phyloP scores from a whole-genome alignment of 805 yeast species.

The Yarrowia osloensis region DNA sequence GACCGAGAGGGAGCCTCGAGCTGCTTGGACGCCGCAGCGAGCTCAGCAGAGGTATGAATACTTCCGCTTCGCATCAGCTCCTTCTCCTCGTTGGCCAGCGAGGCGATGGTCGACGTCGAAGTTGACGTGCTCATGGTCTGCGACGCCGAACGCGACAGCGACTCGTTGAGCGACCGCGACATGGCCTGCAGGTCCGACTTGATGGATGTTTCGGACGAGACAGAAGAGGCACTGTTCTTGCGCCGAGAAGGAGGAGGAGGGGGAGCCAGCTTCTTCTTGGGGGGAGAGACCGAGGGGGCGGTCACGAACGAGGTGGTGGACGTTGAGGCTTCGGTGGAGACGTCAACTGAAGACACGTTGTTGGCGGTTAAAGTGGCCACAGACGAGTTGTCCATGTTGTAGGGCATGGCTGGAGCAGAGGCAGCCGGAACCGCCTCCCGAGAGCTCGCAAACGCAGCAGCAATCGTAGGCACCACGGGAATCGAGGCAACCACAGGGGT shows the following conservation, averaged over 20 bases:
- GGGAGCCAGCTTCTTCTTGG: conserved; percentile 5
- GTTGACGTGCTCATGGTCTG: conserved; percentile 7
- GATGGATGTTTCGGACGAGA: conserved; percentile 1
- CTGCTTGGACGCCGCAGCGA: neutral
- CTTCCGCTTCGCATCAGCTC: conserved; percentile 7
- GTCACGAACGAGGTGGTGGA: neutral
- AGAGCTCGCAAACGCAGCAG: neutral
- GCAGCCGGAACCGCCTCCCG: too few species aligned
- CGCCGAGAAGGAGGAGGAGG: conserved; percentile 27
- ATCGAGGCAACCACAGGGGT: neutral
- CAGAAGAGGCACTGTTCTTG: neutral
- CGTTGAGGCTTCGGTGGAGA: neutral
- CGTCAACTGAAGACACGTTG: neutral
- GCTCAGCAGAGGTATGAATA: neutral
- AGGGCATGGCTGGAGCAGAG: neutral
- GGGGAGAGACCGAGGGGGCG: neutral
- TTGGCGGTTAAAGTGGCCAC: conserved; percentile 2
- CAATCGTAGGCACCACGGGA: conserved; percentile 1
- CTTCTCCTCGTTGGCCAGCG: conserved; percentile 1
- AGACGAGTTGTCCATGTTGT: conserved; percentile 12
- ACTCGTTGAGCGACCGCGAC: conserved; percentile 22
- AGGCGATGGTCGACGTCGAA: conserved; percentile 2
- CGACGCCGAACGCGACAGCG: neutral
- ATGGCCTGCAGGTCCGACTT: conserved; percentile 23
- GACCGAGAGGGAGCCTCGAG: neutral